These are phyloP conservation scores for Trametes polyzona DNA, from an alignment of 1,284 basidiomycete species.

Conservation along the genomic window DNA sequence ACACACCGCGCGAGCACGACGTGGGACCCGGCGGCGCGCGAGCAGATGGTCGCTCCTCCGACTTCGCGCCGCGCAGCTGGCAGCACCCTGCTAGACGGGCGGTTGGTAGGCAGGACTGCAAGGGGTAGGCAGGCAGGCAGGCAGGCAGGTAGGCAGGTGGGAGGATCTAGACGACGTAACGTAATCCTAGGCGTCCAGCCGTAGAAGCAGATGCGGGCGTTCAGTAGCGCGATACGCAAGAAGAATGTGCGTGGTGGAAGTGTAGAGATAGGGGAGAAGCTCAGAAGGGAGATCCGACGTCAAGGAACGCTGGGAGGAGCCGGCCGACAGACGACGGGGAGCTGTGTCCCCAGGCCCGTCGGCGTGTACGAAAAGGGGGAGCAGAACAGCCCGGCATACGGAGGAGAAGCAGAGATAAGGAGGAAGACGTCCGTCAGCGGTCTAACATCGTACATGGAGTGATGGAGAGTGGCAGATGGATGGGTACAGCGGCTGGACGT, in stretches of 20 bases:
- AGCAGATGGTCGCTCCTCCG: background rate
- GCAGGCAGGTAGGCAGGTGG: background rate
- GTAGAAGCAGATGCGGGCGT: background rate
- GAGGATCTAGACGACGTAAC: background rate
- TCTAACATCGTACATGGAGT: background rate
- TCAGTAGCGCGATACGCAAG: background rate
- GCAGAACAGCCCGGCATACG: background rate
- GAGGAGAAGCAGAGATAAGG: conserved; percentile 2
- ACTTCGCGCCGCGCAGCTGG: background rate
- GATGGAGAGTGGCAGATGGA: background rate
- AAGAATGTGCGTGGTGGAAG: background rate
- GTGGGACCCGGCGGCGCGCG: background rate
- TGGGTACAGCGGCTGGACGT: background rate
- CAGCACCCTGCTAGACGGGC: background rate
- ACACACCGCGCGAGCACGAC: background rate
- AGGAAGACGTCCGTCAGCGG: background rate
- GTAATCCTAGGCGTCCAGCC: background rate
- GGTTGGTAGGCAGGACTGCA: conserved; percentile 1
- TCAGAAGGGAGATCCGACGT: background rate
- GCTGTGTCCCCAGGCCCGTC: background rate
- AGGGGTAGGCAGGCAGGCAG: background rate
- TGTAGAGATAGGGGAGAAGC: no score
- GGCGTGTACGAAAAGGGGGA: background rate
- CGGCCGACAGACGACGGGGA: background rate
- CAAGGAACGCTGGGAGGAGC: background rate